A percentile compares a stretch with the other conserved stretches of the same genome.
Evolutionary conservation across 805 yeast species (phyloP).

Genomic region (Barnettozyma botsteinii): DNA sequence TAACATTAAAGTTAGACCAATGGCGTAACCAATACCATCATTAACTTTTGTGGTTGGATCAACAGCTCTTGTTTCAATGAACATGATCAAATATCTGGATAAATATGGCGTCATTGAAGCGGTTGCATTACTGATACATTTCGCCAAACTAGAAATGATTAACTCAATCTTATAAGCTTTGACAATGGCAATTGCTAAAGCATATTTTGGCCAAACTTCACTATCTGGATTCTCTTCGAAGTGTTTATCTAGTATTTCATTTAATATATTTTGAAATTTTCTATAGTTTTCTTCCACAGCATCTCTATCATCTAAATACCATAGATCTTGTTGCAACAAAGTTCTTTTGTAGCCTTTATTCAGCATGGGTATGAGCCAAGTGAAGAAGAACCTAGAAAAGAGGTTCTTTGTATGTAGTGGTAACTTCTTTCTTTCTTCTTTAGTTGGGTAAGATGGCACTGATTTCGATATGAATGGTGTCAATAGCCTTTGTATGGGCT

Average conservation of each 20-base stretch:
- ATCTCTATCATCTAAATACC: conserved; percentile 34
- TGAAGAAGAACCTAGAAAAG: conserved; percentile 41
- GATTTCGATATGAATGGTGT: conserved; percentile 8
- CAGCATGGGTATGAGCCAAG: conserved; percentile 63
- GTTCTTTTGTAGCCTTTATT: conserved; percentile 65
- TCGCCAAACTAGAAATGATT: conserved; percentile 31
- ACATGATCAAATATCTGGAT: conserved; percentile 44
- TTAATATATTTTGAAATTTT: conserved; percentile 30
- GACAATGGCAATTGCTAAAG: conserved; percentile 36
- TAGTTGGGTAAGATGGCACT: conserved; percentile 9
- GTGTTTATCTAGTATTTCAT: conserved; percentile 18
- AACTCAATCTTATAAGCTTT: conserved; percentile 41
- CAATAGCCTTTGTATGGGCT: conserved; percentile 7
- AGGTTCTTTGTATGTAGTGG: conserved; percentile 9
- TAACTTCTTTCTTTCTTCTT: conserved; percentile 1
- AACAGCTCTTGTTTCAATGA: conserved; percentile 37
- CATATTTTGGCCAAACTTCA: conserved; percentile 16
- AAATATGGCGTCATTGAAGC: conserved; percentile 48
- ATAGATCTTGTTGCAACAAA: conserved; percentile 56
- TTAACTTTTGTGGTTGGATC: conserved; percentile 35
- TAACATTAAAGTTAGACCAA: conserved; percentile 58
- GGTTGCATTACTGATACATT: conserved; percentile 39
- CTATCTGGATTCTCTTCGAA: not conserved
- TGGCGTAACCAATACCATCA: conserved; percentile 68
- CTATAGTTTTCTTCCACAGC: conserved; percentile 33